phyloP scores from a whole-genome alignment of 2,329 filamentous ascomycete species.

The Scytalidium sp. region DNA sequence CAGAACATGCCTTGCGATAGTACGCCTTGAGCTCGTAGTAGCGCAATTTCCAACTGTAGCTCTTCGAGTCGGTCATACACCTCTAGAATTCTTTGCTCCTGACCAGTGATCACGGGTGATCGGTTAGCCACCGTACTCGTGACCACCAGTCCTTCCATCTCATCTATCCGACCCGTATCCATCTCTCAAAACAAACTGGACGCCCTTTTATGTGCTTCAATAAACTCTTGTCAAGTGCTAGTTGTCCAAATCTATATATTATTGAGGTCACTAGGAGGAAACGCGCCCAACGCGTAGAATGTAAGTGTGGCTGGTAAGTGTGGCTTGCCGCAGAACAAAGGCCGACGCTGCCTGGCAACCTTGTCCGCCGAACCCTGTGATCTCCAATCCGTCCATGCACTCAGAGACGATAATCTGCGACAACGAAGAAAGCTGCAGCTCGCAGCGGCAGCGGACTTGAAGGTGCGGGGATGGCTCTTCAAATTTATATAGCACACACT shows the following conservation, averaged over 20 bases:
- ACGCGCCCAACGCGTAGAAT: background rate
- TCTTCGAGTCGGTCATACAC: constrained; percentile 71
- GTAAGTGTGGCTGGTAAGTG: background rate
- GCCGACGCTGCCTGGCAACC: background rate
- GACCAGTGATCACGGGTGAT: constrained; percentile 56
- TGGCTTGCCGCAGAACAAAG: background rate
- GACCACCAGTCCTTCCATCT: constrained; percentile 24
- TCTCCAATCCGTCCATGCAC: background rate
- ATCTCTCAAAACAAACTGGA: background rate
- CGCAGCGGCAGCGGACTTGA: constrained; percentile 22
- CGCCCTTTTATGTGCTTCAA: background rate
- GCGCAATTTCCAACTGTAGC: constrained; percentile 67
- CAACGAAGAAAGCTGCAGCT: constrained; percentile 16
- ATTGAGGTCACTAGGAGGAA: too few relatives aligned
- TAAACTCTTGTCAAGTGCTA: background rate
- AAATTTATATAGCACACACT: constrained; percentile 89
- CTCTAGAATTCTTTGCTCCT: constrained; percentile 63
- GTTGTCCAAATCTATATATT: too few relatives aligned
- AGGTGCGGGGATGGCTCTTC: constrained; percentile 69
- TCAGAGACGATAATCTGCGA: constrained; percentile 5
- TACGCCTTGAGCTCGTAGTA: constrained; percentile 48
- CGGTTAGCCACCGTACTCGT: constrained; percentile 3
- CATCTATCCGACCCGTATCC: constrained; percentile 7
- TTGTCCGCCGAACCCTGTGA: background rate
- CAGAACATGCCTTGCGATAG: constrained; percentile 20